phyloP scores from a whole-genome alignment of 208 protist species.

The Trypanosoma brucei region DNA sequence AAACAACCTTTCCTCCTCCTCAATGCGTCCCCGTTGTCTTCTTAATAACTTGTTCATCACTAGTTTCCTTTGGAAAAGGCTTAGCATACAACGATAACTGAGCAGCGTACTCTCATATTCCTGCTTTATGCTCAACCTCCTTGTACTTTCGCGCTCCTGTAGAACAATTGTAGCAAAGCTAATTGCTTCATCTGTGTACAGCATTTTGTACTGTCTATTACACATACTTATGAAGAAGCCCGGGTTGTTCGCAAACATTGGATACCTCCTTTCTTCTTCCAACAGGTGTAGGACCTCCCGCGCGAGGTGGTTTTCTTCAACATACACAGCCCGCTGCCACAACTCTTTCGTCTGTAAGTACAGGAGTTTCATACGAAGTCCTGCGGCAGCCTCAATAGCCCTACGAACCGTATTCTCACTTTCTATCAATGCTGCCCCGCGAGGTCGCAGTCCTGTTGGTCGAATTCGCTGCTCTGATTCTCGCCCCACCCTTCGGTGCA shows the following conservation, averaged over 20 bases:
- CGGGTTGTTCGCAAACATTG: background rate
- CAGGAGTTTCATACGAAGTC: background rate
- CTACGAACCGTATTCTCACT: background rate
- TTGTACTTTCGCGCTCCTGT: no score
- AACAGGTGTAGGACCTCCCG: background rate
- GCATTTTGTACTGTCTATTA: background rate
- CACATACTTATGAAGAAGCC: background rate
- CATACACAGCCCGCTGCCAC: background rate
- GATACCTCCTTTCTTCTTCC: background rate
- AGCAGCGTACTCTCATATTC: no score
- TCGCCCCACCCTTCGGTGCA: background rate
- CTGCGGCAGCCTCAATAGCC: background rate
- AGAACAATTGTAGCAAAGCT: no score
- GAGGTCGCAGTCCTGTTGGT: background rate
- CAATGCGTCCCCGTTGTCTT: background rate
- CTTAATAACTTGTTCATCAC: background rate
- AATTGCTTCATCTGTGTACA: no score
- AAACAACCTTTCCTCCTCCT: background rate
- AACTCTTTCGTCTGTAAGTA: background rate
- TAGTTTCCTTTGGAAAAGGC: background rate
- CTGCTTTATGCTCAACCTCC: no score
- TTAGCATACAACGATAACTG: background rate
- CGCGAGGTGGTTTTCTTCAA: background rate
- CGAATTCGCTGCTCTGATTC: background rate
- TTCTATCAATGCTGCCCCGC: conserved; percentile 4